Base-by-base conservation (phyloP, 176 grass and related monocot species). In the Aegilops longissima region DNA sequence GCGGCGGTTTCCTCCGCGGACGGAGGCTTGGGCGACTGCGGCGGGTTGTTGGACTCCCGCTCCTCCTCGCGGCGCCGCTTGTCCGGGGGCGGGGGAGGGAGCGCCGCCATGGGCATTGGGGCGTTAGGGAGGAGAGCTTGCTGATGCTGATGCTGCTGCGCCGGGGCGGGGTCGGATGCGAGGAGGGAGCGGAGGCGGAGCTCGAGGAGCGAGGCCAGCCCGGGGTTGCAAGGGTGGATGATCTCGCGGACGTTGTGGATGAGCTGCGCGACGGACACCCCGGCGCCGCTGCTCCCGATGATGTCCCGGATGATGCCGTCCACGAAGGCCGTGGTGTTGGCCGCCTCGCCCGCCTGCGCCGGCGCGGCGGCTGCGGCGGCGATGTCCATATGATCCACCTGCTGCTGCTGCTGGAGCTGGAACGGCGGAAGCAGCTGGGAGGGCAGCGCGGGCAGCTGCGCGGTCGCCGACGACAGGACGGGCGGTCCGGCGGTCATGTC, bases 181-280 rank as follows among this genome's bases (percentile, higher is more conserved):
- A 88, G 83, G 68, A 98, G 93, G 49, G 87, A 85, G 11, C 93
- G 90, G 84, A 98, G 96, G 59, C 93, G 93, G 61, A 91, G 85
- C 92, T 98, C 94, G 17, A 98, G 87, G 56, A 98, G 66, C 3
- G 97, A 93, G 13, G 97, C 97, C 56, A 98, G 85, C 40, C 76
- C 87, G 1, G 97, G 97, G 86, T 98, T 96, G 77, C 97, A 94
- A 9, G 97, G 97, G 23, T 91, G 92, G 73, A 99, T 95, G 66
- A 99, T 96, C 86, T 96, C 97, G 34, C 97, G 92, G 10, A 99
- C 94, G 87, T 94, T 99, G 82, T 94, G 94, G 83, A 99, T 94
- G 9, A 99, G 89, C 91, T 99, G 97, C 8, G 96, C 70, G 82
- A 98, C 66, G 79, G 93, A 98, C 5, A 98, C 88, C 2, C 77